Conservation (phyloP, 352 stramenopile genomes). For the Phytophthora idaei region DNA sequence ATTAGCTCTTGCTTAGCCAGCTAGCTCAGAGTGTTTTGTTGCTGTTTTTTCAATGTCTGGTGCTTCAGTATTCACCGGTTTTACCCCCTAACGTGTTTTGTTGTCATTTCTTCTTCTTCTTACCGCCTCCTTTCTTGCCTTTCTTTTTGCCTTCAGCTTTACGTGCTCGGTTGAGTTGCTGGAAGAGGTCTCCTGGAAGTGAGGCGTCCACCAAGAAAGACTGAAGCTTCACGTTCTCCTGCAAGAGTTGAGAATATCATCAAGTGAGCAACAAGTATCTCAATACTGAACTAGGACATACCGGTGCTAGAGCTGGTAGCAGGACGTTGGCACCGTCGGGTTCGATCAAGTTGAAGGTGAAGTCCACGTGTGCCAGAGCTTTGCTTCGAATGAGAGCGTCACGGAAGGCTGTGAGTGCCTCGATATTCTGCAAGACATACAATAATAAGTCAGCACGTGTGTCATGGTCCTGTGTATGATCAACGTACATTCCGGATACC, state of each 20-base stretch:
- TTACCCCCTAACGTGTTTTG: slow-evolving; percentile 7
- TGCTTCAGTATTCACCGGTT: slow-evolving; percentile 26
- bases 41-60: slow-evolving; percentile 30
- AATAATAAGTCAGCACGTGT: neutral
- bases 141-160: slow-evolving; percentile 84
- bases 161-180: slow-evolving; percentile 69
- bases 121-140: slow-evolving; percentile 69
- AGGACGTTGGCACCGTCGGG: slow-evolving; percentile 62
- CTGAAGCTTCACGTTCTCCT: slow-evolving; percentile 68
- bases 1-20: slow-evolving; percentile 1
- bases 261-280: neutral
- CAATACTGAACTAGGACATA: slow-evolving; percentile 22
- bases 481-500: slow-evolving; percentile 69
- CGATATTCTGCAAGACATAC: slow-evolving; percentile 39
- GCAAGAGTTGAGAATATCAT: neutral
- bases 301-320: slow-evolving; percentile 55
- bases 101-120: slow-evolving; percentile 66
- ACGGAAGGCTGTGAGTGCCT: slow-evolving; percentile 56
- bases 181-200: slow-evolving; percentile 70
- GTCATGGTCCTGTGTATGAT: neutral
- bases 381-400: slow-evolving; percentile 74
- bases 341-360: slow-evolving; percentile 84
- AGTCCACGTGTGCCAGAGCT: slow-evolving; percentile 68
- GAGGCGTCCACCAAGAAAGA: slow-evolving; percentile 83
- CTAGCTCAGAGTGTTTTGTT: slow-evolving; percentile 30